Conservation (phyloP, 768 basidiomycete species). For the Wakefieldia striispora region DNA sequence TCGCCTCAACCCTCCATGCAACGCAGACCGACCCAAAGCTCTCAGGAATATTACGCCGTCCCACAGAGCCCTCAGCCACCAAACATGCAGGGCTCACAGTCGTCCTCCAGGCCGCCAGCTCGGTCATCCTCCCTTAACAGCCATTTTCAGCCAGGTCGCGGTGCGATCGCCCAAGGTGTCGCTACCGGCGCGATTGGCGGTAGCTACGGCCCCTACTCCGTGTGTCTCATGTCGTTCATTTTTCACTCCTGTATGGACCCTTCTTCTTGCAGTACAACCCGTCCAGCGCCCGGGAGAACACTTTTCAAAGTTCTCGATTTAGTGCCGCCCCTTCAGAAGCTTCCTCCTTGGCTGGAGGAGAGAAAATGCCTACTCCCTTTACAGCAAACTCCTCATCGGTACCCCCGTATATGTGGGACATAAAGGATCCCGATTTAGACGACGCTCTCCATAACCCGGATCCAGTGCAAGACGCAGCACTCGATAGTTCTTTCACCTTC, state of each 20-base stretch:
- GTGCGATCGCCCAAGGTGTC: conserved; percentile 72
- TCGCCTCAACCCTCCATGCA: conserved; percentile 32
- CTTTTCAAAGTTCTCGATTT: conserved; percentile 53
- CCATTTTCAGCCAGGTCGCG: conserved; percentile 39
- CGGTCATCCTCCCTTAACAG: conserved; percentile 29
- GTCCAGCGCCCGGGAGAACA: conserved; percentile 36
- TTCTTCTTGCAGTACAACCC: conserved; percentile 53
- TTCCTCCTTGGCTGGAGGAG: conserved; percentile 37
- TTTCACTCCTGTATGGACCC: conserved; percentile 1
- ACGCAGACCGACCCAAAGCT: conserved; percentile 42
- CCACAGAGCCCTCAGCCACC: conserved; percentile 57
- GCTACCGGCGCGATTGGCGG: conserved; percentile 76
- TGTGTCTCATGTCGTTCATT: conserved; percentile 35
- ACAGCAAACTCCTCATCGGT: conserved; percentile 56
- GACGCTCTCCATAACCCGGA: conserved; percentile 90
- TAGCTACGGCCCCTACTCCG: conserved; percentile 87
- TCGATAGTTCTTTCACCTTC: conserved; percentile 60
- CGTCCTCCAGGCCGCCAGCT: conserved; percentile 23
- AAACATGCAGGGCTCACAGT: conserved; percentile 28
- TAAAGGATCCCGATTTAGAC: conserved; percentile 81
- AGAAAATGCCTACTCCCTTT: conserved; percentile 31
- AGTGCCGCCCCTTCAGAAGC: conserved; percentile 52
- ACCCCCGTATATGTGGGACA: conserved; percentile 74
- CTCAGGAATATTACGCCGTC: conserved; percentile 63
- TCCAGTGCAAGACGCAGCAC: conserved; percentile 61